phyloP scores from a whole-genome alignment of 306 rosid genomes.

The Begonia fuchsioides region DNA sequence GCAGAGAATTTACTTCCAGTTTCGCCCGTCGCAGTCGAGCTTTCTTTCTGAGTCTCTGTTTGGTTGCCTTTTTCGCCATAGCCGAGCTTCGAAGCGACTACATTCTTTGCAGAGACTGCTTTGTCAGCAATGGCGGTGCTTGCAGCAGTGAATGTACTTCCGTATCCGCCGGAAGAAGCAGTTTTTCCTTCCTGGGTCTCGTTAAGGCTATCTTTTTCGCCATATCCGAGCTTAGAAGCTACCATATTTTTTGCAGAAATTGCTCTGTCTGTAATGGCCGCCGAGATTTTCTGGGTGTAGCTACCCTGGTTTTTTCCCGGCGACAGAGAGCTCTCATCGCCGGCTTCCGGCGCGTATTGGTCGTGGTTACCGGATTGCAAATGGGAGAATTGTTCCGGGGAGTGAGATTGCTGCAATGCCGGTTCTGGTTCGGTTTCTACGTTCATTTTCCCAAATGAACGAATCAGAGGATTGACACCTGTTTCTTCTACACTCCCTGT shows the following conservation, averaged over 20 bases:
- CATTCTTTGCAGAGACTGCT: no score
- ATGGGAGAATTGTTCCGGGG: not conserved
- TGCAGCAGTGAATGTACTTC: conserved; percentile 2
- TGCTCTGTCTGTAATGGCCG: not conserved
- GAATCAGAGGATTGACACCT: conserved; percentile 16
- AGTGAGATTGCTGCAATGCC: conserved; percentile 1
- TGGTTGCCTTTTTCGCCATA: no score
- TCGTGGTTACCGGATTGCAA: conserved; percentile 2
- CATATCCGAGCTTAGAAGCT: conserved; percentile 4
- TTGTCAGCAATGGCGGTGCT: conserved; percentile 1
- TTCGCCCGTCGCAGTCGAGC: no score
- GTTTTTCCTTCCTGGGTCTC: not conserved
- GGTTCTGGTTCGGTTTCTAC: conserved; percentile 11
- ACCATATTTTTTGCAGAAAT: not conserved
- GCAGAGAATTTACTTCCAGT: no score
- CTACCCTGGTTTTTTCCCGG: not conserved
- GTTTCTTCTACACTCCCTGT: conserved; percentile 17
- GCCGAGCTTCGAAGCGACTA: no score
- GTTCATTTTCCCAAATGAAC: conserved; percentile 28
- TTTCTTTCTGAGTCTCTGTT: no score
- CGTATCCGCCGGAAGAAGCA: no score
- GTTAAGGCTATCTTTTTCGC: conserved; percentile 1
- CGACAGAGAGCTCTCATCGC: no score
- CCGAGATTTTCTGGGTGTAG: conserved; percentile 5
- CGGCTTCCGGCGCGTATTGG: not conserved